phyloP scores from a whole-genome alignment of 805 yeast genomes.

The Candida verbasci region DNA sequence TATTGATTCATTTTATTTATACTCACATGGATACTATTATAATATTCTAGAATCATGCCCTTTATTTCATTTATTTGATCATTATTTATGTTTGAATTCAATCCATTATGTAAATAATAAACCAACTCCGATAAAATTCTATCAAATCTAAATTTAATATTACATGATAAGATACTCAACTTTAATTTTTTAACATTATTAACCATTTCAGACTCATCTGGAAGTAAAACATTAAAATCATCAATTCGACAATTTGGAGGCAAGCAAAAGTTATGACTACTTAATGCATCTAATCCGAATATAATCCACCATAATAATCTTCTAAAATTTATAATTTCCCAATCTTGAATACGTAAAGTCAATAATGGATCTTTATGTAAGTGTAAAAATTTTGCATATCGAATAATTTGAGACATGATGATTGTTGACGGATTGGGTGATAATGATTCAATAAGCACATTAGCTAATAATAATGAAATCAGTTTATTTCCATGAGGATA shows the following conservation, averaged over 20 bases:
- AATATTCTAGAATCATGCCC: constrained; percentile 45
- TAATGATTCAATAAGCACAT: constrained; percentile 47
- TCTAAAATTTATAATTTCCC: constrained; percentile 46
- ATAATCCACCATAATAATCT: constrained; percentile 68
- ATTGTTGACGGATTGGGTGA: constrained; percentile 54
- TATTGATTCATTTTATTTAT: constrained; percentile 34
- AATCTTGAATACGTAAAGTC: constrained; percentile 45
- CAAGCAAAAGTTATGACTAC: constrained; percentile 51
- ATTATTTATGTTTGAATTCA: constrained; percentile 37
- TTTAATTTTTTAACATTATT: constrained; percentile 33
- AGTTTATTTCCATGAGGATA: constrained; percentile 46
- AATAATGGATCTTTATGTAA: constrained; percentile 59
- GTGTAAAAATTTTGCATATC: constrained; percentile 53
- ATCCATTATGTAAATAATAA: constrained; percentile 45
- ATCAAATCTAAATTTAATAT: constrained; percentile 50
- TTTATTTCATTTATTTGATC: constrained; percentile 43
- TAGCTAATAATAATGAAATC: constrained; percentile 41
- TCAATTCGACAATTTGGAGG: constrained; percentile 50
- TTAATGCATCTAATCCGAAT: constrained; percentile 53
- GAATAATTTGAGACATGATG: constrained; percentile 51
- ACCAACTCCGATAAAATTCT: constrained; percentile 52
- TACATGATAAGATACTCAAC: constrained; percentile 45
- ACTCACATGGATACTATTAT: constrained; percentile 46
- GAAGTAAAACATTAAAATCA: constrained; percentile 55
- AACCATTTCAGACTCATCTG: constrained; percentile 42